Conservation (phyloP, 2,329 filamentous ascomycete genomes). For the Phialophora chinensis region DNA sequence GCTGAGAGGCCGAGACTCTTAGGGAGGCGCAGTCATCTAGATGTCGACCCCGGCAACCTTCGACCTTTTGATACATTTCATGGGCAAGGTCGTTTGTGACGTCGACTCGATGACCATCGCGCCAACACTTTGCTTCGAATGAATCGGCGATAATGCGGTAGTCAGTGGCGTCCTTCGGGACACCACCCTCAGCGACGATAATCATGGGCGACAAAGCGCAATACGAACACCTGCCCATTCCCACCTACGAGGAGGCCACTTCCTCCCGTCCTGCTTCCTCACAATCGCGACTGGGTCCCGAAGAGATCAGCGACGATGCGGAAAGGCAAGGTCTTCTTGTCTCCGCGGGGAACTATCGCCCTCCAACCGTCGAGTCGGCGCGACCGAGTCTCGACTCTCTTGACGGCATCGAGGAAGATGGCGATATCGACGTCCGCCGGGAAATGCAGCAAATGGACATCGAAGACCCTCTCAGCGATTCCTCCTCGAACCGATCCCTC, state of each 20-base stretch:
- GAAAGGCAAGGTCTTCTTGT: conserved; percentile 78
- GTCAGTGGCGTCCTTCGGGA: conserved; percentile 37
- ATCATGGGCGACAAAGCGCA: conserved; percentile 59
- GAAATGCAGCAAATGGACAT: conserved; percentile 92
- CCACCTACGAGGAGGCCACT: conserved; percentile 81
- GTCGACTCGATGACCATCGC: conserved; percentile 3
- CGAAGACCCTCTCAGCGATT: conserved; percentile 64
- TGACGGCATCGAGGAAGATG: conserved; percentile 59
- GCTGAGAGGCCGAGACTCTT: conserved; percentile 13
- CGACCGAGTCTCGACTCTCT: conserved; percentile 67
- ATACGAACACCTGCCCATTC: conserved; percentile 73
- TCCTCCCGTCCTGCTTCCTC: conserved; percentile 63
- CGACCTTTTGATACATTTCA: background rate
- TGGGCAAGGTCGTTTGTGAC: background rate
- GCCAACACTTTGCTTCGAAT: conserved; percentile 15
- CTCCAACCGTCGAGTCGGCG: conserved; percentile 82
- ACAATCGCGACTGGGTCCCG: conserved; percentile 55
- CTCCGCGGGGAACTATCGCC: conserved; percentile 67
- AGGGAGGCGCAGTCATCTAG: conserved; percentile 2
- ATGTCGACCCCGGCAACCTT: background rate
- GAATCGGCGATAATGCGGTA: conserved; percentile 28
- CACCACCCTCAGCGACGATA: conserved; percentile 29
- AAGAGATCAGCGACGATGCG: conserved; percentile 70
- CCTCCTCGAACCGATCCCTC: conserved; percentile 45
- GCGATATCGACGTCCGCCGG: conserved; percentile 71